Conservation (phyloP, 805 yeast species). For the Wickerhamiella azyma region DNA sequence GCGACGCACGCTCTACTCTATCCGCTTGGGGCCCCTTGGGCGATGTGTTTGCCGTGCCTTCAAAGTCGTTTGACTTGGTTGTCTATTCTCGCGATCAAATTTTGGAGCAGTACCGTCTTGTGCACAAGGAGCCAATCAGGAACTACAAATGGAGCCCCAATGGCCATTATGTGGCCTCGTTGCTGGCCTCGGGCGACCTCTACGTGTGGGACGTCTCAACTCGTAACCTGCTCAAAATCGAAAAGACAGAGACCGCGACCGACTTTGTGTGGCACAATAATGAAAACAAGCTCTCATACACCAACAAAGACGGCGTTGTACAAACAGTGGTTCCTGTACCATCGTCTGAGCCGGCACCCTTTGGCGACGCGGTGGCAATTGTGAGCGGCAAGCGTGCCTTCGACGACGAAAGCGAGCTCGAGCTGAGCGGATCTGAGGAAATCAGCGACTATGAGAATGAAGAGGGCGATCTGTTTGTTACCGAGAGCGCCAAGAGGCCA, state of each 20-base stretch:
- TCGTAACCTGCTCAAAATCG: constrained; percentile 26
- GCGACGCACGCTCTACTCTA: constrained; percentile 36
- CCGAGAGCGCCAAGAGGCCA: not conserved
- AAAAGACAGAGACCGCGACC: constrained; percentile 13
- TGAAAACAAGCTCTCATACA: constrained; percentile 22
- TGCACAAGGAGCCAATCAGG: constrained; percentile 27
- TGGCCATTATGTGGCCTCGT: constrained; percentile 46
- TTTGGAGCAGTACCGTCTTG: constrained; percentile 16
- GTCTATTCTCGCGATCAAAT: constrained; percentile 20
- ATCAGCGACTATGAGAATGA: not conserved
- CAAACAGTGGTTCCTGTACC: constrained; percentile 17
- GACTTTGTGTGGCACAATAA: constrained; percentile 29
- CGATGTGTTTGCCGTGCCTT: constrained; percentile 52
- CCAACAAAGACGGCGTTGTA: constrained; percentile 25
- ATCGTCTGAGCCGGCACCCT: constrained; percentile 15
- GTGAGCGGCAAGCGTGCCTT: not conserved
- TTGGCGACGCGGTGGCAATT: constrained; percentile 16
- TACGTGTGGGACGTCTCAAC: constrained; percentile 43
- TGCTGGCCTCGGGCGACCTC: constrained; percentile 38
- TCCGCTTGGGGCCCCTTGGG: constrained; percentile 65
- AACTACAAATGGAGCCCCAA: constrained; percentile 50
- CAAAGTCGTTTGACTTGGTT: constrained; percentile 27
- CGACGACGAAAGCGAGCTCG: not conserved
- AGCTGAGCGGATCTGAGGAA: constrained; percentile 28
- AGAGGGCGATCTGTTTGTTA: not conserved